Evolutionary conservation across 1,284 basidiomycete species (phyloP), one percentile per base, ranked within the genome.

Genomic region (Fomitopsis palustris): DNA sequence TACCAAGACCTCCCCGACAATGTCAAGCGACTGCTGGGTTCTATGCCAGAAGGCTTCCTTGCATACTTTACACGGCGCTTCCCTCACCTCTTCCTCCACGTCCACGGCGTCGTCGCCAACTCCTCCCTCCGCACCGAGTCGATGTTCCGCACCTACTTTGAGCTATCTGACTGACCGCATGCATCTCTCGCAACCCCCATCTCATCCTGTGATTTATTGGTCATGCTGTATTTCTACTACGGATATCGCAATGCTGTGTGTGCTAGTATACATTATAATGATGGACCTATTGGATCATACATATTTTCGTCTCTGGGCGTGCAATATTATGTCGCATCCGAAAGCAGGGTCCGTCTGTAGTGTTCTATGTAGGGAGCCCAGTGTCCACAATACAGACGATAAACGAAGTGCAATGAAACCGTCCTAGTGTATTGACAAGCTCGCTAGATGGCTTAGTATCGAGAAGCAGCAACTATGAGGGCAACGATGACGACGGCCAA

Each of bases 1-100:
- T 98, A 97, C 70, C 96, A 98, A 76, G 95, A 96, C 72, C 78
- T 98, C 21, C 95, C 95, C 2, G 92, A 95, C 57, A 87, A 89
- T 61, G 90, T 95, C 42, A 95, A 94, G 72, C 84, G 89, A 58
- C 87, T 92, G 71, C 80, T 98, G 14, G 96, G 96, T 8, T 78
- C 89, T 4, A 87, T 98, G 79, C 96, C 97, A 0, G 89, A 92
- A 62, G 96, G 96, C 12, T 99, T 95, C 78, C 75, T 99, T 58
- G 77, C 81, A 4, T 99, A 98, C 75, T 99, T 98, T 72, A 97
- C 95, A 0, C 81, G 85, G 42, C 86, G 95, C n/a, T 99, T 92
- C 76, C 96, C 96, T 4, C 78, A 77, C 38, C 81, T 99, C 19
- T 95, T 99, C 80, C 77, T 98, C 62, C 96, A 98, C 72, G 95